Base-by-base conservation (phyloP, 2,329 filamentous ascomycete species). In the Cephalotrichum gorgonifer region DNA sequence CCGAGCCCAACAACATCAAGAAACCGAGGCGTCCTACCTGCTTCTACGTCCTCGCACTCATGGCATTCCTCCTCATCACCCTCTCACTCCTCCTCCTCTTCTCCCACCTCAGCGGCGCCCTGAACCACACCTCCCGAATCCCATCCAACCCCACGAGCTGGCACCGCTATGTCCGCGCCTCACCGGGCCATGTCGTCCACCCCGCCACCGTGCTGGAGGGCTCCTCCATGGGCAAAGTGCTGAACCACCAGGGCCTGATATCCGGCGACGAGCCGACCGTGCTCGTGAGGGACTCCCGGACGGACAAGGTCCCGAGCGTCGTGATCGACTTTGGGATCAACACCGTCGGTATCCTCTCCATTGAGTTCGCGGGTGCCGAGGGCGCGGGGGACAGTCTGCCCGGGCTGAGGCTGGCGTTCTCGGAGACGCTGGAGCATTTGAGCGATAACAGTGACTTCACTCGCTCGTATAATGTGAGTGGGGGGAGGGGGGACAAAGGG, bases 311-410 rank as follows among this genome's bases (percentile, higher is more conserved):
- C 0, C 69, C 72, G 1, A 61, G 60, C 2, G 54, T 75, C 8
- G 66, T 74, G 14, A 54, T 75, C n/a, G 73, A 76, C 54, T 75
- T 74, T 55, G 73, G 73, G 1, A 65, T 68, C 47, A 73, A 74
- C 48, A 60, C 71, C 4, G 71, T 66, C 6, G 73, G 73, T 0
- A 58, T 66, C 31, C 50, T 74, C 4, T 62, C 58, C 4, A 69
- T 75, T 38, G 57, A 62, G 6, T 74, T 75, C 51, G 63, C 60
- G 1, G 65, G 65, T 0, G 61, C 64, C 1, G 52, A 53, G 11
- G 61, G 59, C 23, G 51, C 27, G 17, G 48, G 45, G 5, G 43
- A 43, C 6, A 63, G 55, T 45, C 58, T 58, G 26, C 71, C 64
- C 0, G 72, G 72, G 0, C 55, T 75, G n/a, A 61, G 63, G 31